phyloP scores from a whole-genome alignment of 2,329 filamentous ascomycete species.

The Colletotrichum coccodes region DNA sequence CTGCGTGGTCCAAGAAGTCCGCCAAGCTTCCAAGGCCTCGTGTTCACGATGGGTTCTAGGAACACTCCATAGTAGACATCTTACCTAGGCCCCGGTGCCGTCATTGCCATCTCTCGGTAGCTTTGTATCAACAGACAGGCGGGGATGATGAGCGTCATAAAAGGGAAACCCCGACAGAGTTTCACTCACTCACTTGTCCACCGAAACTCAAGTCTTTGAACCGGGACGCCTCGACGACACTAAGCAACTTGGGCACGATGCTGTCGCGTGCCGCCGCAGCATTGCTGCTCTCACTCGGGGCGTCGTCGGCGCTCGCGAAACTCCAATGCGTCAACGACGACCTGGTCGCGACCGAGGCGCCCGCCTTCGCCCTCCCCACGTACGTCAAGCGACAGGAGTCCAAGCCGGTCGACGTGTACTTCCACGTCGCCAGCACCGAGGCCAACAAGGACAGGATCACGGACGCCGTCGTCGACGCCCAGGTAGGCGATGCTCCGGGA shows the following conservation, averaged over 20 bases:
- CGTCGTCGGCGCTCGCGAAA: not conserved
- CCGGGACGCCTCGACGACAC: not conserved
- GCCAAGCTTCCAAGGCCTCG: conserved; percentile 21
- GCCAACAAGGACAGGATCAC: conserved; percentile 46
- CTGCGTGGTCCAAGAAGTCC: not conserved
- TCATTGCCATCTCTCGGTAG: not conserved
- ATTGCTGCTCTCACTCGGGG: conserved; percentile 1
- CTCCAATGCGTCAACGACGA: conserved; percentile 26
- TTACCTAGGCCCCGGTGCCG: not conserved
- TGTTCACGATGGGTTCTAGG: conserved; percentile 2
- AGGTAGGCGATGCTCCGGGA: not conserved
- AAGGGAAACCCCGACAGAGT: too few relatives aligned
- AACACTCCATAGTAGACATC: not conserved
- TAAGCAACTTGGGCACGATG: not conserved
- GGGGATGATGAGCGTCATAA: not conserved
- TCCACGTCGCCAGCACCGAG: conserved; percentile 61
- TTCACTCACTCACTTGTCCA: not conserved
- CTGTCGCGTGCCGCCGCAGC: not conserved
- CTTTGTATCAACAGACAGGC: not conserved
- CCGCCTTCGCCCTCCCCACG: not conserved
- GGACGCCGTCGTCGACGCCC: conserved; percentile 11
- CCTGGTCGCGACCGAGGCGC: not conserved
- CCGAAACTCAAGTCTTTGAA: not conserved
- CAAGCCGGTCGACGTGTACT: conserved; percentile 48
- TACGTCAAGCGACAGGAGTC: conserved; percentile 21